These are phyloP conservation scores for Silene conica DNA, from an alignment of 148 eudicot genomes.

Conservation along the genomic window DNA sequence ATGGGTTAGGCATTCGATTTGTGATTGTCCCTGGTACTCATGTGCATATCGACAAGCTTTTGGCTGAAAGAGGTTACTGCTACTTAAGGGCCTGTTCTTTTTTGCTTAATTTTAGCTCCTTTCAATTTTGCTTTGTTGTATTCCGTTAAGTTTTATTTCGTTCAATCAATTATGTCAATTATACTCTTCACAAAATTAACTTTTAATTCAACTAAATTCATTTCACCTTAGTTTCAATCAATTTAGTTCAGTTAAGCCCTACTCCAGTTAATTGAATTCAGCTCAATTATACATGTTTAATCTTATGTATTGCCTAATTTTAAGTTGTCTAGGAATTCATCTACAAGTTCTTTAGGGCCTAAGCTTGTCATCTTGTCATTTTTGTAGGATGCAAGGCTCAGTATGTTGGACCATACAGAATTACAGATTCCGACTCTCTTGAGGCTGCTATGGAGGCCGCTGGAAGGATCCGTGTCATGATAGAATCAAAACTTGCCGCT, in stretches of 20 bases:
- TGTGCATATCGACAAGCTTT: slow-evolving; percentile 75
- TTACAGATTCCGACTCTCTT: slow-evolving; percentile 74
- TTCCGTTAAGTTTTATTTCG: no score
- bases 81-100: no score
- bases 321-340: not conserved
- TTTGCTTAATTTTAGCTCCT: no score
- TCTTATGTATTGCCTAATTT: not conserved
- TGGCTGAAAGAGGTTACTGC: slow-evolving; percentile 69
- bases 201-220: no score
- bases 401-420: slow-evolving; percentile 85
- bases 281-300: not conserved
- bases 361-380: not conserved
- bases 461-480: slow-evolving; percentile 70
- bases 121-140: no score
- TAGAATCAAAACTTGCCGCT: slow-evolving; percentile 93
- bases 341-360: not conserved
- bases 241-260: no score
- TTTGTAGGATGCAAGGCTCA: slow-evolving; percentile 60
- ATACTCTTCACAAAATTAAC: no score
- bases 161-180: no score
- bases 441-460: slow-evolving; percentile 91
- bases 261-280: no score
- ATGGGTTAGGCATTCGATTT: slow-evolving; percentile 84
- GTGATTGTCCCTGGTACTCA: slow-evolving; percentile 94
- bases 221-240: no score